Evolutionary conservation across 208 protist species (phyloP), one percentile per base, ranked within the genome.

Genomic region (Wallacemonas sp.): DNA sequence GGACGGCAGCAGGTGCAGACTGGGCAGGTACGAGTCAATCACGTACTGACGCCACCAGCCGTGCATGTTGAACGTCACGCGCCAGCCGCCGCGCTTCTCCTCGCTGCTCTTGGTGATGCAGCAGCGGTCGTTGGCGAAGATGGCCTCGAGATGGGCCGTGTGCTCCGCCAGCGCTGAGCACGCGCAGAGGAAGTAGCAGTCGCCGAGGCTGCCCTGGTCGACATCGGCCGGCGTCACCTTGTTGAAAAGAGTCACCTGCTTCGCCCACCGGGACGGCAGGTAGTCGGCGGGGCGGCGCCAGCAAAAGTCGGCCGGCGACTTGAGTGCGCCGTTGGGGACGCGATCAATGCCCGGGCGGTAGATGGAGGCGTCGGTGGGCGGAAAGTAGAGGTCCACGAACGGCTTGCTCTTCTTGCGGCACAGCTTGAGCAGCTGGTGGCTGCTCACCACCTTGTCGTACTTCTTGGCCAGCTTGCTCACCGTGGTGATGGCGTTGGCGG

Each of bases 181-280:
- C 16, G 86, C 54, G 61, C 83, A 84, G 18, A 92, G 67, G 62
- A 89, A 86, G 69, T 81, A 90, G 65, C 84, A 92, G 54, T 90
- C 84, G 4, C 83, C 87, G 20, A 91, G 74, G 45, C 70, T 54
- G 18, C 87, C 84, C 49, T 93, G 87, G 57, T 84, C 80, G 26
- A 93, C 84, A 54, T 93, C 87, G 59, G 67, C 61, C 5, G 85
- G 85, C 20, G 67, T 67, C 38, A 90, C 67, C 8, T 42, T 54
- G 8, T 71, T 50, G 68, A 69, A 85, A 25, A 85, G 63, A n/a
- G 48, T 61, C 38, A 85, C 77, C 42, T 81, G 67, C 22, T 72
- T 74, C 29, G 78, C 65, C 77, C 74, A 79, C 46, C 70, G 33
- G 29, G 55, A 57, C 20, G 84, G 68, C 65, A 89, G 61, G 64